Base-by-base conservation (phyloP, 495 filamentous ascomycete species). In the Hyphodiscus hymeniophilus region DNA sequence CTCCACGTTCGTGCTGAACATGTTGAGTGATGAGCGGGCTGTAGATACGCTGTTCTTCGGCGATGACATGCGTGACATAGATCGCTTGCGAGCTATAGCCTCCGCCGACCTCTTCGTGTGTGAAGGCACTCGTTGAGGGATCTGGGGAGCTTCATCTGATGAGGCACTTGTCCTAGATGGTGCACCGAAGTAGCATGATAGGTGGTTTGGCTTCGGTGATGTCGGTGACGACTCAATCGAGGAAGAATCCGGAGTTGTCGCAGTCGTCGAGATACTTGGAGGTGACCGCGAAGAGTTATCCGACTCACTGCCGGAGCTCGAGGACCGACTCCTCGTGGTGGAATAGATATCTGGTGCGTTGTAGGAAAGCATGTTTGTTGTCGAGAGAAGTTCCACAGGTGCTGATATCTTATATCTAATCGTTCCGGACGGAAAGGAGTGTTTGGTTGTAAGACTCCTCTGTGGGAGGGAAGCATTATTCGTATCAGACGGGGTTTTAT, bases 361-460 rank as follows among this genome's bases (percentile, higher is more conserved):
- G 73, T 92, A 95, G 15, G 87, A 85, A 15, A 95, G 81, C 81
- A 90, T 87, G 63, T 97, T 98, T 48, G 94, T 97, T 3, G 94
- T 95, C 16, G 91, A 94, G 22, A 95, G 66, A 36, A 98, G 72
- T 63, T 86, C 81, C 38, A 96, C 73, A 2, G 92, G 92, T 10
- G 74, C 77, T 16, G 92, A 98, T 59, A 98, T 98, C 68, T 92
- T 76, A 56, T 69, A 57, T 47, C 76, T 70, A 50, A 76, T 68
- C 7, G 43, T 54, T 13, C 50, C 60, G 30, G 57, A 33, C 16
- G 55, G 44, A 34, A 58, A 50, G 17, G 59, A 57, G 7, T 55
- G 58, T 57, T 67, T 74, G 1, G 63, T 67, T 10, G 71, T 72
- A 48, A 70, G 66, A 55, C 66, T 71, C 45, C 71, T 66, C 18